These are phyloP conservation scores for Sindora glabra DNA, from an alignment of 306 rosid genomes.

Conservation along the genomic window DNA sequence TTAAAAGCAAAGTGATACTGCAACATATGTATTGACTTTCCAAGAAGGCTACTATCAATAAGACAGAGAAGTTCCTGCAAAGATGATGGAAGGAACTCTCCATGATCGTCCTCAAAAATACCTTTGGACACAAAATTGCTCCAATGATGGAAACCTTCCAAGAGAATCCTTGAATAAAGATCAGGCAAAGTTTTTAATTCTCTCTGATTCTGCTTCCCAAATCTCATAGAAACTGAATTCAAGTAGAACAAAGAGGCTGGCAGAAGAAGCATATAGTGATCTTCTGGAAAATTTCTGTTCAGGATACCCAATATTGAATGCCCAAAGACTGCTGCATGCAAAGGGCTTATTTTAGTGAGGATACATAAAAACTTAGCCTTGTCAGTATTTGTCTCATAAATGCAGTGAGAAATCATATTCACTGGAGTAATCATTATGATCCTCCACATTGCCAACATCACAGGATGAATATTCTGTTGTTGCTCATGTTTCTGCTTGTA, in stretches of 20 bases:
- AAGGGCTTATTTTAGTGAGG: conserved; percentile 60
- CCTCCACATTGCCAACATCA: conserved; percentile 45
- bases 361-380: conserved; percentile 59
- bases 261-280: conserved; percentile 61
- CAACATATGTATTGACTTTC: conserved; percentile 62
- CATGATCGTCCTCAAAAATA: conserved; percentile 62
- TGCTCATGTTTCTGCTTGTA: conserved; percentile 39
- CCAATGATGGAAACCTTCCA: conserved; percentile 61
- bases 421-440: conserved; percentile 50
- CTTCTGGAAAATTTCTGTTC: conserved; percentile 44
- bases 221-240: conserved; percentile 36
- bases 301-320: conserved; percentile 39
- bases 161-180: conserved; percentile 56
- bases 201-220: conserved; percentile 28
- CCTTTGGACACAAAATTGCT: conserved; percentile 51
- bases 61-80: conserved; percentile 46
- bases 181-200: conserved; percentile 33
- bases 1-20: conserved; percentile 42
- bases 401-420: conserved; percentile 44
- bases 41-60: conserved; percentile 65
- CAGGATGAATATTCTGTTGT: conserved; percentile 42
- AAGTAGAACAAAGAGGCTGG: conserved; percentile 62
- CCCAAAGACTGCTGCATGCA: conserved; percentile 75
- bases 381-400: conserved; percentile 31
- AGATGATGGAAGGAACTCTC: conserved; percentile 51